A percentile compares a stretch with the other conserved stretches of the same genome.
Evolutionary conservation across 2,329 filamentous ascomycete genomes (phyloP).

Genomic region (Aaosphaeria arxii): DNA sequence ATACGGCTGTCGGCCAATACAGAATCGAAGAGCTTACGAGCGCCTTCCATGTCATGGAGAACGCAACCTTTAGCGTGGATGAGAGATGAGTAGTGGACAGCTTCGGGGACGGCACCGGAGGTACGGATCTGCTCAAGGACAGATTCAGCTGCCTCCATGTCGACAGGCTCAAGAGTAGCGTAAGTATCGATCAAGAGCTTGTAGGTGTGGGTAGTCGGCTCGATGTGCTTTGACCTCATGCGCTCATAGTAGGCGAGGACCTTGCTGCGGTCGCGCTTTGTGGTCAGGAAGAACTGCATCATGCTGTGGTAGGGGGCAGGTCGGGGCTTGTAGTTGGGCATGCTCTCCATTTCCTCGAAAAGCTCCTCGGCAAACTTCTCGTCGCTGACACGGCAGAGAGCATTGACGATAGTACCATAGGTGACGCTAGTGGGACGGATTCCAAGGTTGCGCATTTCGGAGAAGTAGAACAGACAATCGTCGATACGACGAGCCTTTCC

Average conservation of each 20-base stretch:
- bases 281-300: constrained; percentile 99
- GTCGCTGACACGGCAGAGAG: constrained; percentile 92
- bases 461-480: constrained; percentile 96
- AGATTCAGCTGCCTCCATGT: constrained; percentile 83
- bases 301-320: constrained; percentile 98
- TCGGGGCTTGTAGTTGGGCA: constrained; percentile 97
- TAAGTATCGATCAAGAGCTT: constrained; percentile 96
- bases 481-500: constrained; percentile 97
- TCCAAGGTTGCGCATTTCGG: constrained; percentile 89
- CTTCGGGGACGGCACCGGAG: constrained; percentile 74
- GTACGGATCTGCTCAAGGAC: constrained; percentile 76
- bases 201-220: constrained; percentile 92
- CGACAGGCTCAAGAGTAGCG: constrained; percentile 85
- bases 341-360: constrained; percentile 98
- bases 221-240: constrained; percentile 83
- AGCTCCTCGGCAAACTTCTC: constrained; percentile 97
- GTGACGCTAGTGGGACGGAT: constrained; percentile 97
- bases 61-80: constrained; percentile 96
- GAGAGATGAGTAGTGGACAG: constrained; percentile 91
- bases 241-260: constrained; percentile 92
- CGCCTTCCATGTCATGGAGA: constrained; percentile 83
- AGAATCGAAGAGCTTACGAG: constrained; percentile 76
- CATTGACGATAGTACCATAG: constrained; percentile 97
- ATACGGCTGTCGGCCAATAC: constrained; percentile 68
- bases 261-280: constrained; percentile 93